Conservation (phyloP, 805 yeast species). For the Starmerella riodocensis region DNA sequence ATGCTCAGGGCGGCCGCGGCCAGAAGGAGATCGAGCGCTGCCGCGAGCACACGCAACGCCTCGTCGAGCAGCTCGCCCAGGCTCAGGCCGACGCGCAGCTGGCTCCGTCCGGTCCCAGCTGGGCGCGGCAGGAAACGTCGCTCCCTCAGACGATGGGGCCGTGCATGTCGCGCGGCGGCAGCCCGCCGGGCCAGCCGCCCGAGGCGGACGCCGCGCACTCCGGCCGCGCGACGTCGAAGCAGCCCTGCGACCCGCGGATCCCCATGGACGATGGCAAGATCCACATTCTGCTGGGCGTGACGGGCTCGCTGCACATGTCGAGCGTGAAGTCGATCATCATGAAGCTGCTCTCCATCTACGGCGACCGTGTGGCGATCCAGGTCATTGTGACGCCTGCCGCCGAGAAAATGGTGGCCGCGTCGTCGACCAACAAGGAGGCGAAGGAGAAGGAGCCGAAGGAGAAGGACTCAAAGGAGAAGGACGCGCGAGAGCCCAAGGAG, state of each 20-base stretch:
- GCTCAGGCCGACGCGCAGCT: conserved; percentile 4
- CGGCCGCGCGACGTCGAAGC: conserved; percentile 18
- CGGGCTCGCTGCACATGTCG: conserved; percentile 76
- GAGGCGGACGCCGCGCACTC: background rate
- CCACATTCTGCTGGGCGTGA: conserved; percentile 74
- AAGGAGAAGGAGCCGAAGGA: background rate
- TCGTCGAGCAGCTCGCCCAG: no score
- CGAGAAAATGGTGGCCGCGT: conserved; percentile 47
- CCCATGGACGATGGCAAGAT: conserved; percentile 78
- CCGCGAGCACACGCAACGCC: no score
- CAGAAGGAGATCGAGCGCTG: no score
- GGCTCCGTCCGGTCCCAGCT: background rate
- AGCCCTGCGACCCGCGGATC: conserved; percentile 42
- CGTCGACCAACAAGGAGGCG: conserved; percentile 10
- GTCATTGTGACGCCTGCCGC: conserved; percentile 77
- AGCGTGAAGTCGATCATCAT: conserved; percentile 68
- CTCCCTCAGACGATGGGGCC: background rate
- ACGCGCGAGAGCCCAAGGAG: background rate
- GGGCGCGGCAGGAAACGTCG: conserved; percentile 1
- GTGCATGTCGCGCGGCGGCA: conserved; percentile 1
- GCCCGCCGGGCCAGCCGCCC: conserved; percentile 2
- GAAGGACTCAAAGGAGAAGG: background rate
- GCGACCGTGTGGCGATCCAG: conserved; percentile 69
- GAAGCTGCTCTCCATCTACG: conserved; percentile 69
- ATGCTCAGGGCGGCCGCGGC: conserved; percentile 6